Evolutionary conservation across 441 rosid genomes (phyloP).

Genomic region (Codiaeum variegatum): DNA sequence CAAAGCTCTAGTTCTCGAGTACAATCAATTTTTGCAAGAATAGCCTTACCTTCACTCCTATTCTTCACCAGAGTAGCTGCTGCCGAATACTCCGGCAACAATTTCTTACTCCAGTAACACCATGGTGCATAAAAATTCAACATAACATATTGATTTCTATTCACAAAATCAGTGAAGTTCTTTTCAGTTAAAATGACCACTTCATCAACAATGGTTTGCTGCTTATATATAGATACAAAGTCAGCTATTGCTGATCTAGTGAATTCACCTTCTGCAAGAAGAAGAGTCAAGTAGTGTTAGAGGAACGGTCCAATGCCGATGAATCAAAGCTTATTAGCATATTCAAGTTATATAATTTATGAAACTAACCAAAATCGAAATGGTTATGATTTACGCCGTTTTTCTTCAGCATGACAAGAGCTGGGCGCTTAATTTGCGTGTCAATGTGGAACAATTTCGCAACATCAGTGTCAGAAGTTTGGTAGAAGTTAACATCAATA

Average conservation of each 20-base stretch:
- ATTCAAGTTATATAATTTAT: background rate
- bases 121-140: slow-evolving; percentile 31
- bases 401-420: slow-evolving; percentile 45
- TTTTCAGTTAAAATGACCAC: slow-evolving; percentile 26
- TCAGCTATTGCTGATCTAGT: slow-evolving; percentile 46
- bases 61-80: slow-evolving; percentile 31
- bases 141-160: slow-evolving; percentile 26
- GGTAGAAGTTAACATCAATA: slow-evolving; percentile 56
- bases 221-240: slow-evolving; percentile 36
- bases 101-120: slow-evolving; percentile 24
- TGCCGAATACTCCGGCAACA: slow-evolving; percentile 27
- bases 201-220: no score
- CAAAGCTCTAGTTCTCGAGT: background rate
- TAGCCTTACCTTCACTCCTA: slow-evolving; percentile 8
- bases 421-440: slow-evolving; percentile 46
- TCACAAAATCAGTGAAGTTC: slow-evolving; percentile 28
- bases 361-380: slow-evolving; percentile 38
- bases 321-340: no score
- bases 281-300: slow-evolving; percentile 14
- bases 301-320: background rate
- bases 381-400: slow-evolving; percentile 11
- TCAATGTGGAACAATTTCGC: slow-evolving; percentile 52
- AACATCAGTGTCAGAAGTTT: slow-evolving; percentile 46
- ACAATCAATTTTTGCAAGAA: slow-evolving; percentile 30
- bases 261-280: slow-evolving; percentile 46